Conservation (phyloP, 495 filamentous ascomycete species). For the Margaritispora aquatica region DNA sequence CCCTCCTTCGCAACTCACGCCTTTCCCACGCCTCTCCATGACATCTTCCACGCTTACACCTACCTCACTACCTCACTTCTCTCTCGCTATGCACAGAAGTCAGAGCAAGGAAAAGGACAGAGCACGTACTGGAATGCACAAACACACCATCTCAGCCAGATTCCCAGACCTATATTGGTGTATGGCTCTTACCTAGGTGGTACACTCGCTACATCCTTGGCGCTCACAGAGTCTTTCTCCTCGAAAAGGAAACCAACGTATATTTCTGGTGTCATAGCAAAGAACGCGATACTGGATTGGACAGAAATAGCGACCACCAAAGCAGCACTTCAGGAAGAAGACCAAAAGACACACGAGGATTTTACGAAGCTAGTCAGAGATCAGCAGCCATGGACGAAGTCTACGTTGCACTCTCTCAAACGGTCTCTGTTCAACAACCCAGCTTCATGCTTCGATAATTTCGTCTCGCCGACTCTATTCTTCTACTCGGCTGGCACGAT, state of each 20-base stretch:
- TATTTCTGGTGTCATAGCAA: conserved; percentile 38
- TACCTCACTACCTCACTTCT: conserved; percentile 20
- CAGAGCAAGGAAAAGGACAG: conserved; percentile 21
- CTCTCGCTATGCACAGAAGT: background rate
- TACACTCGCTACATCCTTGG: conserved; percentile 38
- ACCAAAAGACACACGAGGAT: background rate
- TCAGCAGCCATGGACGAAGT: conserved; percentile 4
- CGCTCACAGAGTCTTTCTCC: conserved; percentile 39
- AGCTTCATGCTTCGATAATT: conserved; percentile 41
- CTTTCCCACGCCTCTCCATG: conserved; percentile 41
- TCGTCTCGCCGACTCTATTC: conserved; percentile 46
- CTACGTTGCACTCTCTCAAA: conserved; percentile 25
- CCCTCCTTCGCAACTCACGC: conserved; percentile 10
- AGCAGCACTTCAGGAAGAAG: background rate
- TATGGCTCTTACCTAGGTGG: conserved; percentile 46
- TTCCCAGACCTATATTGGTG: conserved; percentile 31
- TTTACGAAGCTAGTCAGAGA: background rate
- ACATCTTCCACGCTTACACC: conserved; percentile 37
- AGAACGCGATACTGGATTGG: conserved; percentile 51
- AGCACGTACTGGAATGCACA: background rate
- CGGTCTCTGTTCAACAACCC: conserved; percentile 34
- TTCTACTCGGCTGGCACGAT: conserved; percentile 38
- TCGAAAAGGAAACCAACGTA: conserved; percentile 7
- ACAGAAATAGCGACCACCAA: conserved; percentile 21
- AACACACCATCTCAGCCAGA: background rate